Evolutionary conservation across 495 filamentous ascomycete genomes (phyloP).

Genomic region (Penicillium dipodomyicola): DNA sequence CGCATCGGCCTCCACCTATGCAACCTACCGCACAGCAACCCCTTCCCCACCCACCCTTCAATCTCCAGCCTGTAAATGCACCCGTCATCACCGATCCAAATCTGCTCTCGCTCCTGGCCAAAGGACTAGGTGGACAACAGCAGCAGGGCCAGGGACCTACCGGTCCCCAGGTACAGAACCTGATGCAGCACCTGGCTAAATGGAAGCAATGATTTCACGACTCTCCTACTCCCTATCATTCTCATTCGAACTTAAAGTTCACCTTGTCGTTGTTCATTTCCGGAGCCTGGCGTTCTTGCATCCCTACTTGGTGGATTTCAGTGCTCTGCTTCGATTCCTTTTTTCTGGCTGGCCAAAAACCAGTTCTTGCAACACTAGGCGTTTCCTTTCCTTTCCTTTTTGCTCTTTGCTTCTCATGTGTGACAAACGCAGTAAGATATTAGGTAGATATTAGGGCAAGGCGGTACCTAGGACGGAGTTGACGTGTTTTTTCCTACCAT

Average conservation of each 20-base stretch:
- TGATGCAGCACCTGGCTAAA: conserved; percentile 60
- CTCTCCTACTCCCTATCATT: conserved; percentile 22
- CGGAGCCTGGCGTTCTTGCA: conserved; percentile 24
- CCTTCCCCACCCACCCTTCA: conserved; percentile 36
- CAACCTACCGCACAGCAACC: conserved; percentile 36
- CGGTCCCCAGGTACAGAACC: conserved; percentile 54
- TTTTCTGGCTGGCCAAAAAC: conserved; percentile 19
- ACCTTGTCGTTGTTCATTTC: conserved; percentile 11
- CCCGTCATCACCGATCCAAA: conserved; percentile 42
- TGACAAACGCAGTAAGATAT: conserved; percentile 16
- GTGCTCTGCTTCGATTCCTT: conserved; percentile 9
- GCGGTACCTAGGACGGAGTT: conserved; percentile 21
- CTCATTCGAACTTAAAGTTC: conserved; percentile 6
- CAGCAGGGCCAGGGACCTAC: conserved; percentile 41
- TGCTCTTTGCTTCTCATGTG: conserved; percentile 10
- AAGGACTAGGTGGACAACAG: conserved; percentile 39
- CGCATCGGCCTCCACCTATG: conserved; percentile 41
- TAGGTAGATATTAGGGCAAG: conserved; percentile 27
- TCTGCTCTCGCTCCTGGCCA: conserved; percentile 47
- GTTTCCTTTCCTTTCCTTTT: conserved; percentile 12
- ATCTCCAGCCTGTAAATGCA: conserved; percentile 32
- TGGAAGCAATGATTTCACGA: conserved; percentile 55
- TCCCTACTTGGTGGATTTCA: conserved; percentile 2
- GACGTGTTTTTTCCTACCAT: conserved; percentile 11
- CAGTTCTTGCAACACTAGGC: conserved; percentile 24